Evolutionary conservation across 2,329 filamentous ascomycete species (phyloP), one percentile per base, ranked within the genome.

Genomic region (Diaporthe citrichinensis): DNA sequence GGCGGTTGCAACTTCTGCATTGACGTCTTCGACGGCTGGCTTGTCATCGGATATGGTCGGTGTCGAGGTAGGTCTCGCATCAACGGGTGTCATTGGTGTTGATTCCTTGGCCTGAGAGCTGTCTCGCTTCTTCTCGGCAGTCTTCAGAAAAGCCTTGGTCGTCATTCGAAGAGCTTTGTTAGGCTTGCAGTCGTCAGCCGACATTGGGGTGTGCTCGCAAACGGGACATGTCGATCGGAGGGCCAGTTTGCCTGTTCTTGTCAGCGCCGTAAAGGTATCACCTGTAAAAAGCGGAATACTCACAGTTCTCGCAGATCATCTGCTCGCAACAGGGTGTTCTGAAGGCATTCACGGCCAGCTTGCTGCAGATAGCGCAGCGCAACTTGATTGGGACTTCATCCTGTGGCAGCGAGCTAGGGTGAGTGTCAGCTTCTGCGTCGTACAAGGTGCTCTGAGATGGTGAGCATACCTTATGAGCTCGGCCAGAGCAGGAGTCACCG

Each of bases 351-450:
- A 98, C 88, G 41, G 95, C 96, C 75, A 98, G 89, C 84, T 94
- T 95, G 86, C 94, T 97, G 86, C 97, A 99, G 80, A 95, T 94
- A 71, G 95, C 95, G 88, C 97, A 99, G 85, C 96, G 94, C 78
- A 99, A 90, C 88, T 98, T 98, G 81, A 96, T 95, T n/a, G 97
- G 97, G 75, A 98, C 95, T 77, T 97, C 95, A 80, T 96, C 94
- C 78, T 94, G 91, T 28, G 91, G 87, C 76, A 98, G 89, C 68
- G 94, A 93, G 83, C 95, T 97, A 81, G 36, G 51, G 23, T 31
- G 71, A 44, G 49, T 51, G 77, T 79, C 62, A 74, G 78, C 23
- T 20, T 4, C 14, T 49, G 77, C 55, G 78, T 72, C 76, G 59
- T 46, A 2, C 53, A 20, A 36, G 10, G 23, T 25, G 41, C 9